Base-by-base conservation (phyloP, 2,329 filamentous ascomycete species). In the Venturia nashicola region DNA sequence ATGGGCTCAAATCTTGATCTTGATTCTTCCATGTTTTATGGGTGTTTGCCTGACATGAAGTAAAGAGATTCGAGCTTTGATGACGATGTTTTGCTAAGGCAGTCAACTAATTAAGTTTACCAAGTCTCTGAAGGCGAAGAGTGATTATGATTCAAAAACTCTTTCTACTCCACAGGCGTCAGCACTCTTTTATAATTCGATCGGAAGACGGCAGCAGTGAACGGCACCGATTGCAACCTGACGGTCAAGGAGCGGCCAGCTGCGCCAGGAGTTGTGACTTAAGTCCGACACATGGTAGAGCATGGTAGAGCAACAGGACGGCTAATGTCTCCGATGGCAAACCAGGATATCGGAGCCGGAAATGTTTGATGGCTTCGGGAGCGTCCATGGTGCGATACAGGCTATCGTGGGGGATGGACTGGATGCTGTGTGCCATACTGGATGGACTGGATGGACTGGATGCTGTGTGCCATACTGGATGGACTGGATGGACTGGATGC, bases 1-100 rank as follows among this genome's bases (percentile, higher is more conserved):
- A 63, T 63, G 23, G 61, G 61, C n/a, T 54, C 61, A 48, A 63
- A 63, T 32, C 5, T 54, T 54, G 48, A 54, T 57, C 32, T 57
- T 57, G 51, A 57, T 36, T 57, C 51, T 32, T 57, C 51, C 51
- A 57, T 57, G 51, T 36, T 36, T n/a, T 57, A n/a, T 36, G 27
- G 8, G n/a, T 5, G 5, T 34, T 36, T 34, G 51, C 8, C 27
- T 7, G 51, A 2, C 16, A 57, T 11, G 27, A 18, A 36, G 18
- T 14, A 9, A 57, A 18, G 16, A 57, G 6, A 5, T 34, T 34
- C 3, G 32, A 55, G 4, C 20, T 20, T 7, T 12, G 46, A 57
- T 36, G 32, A 34, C 2, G 27, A 8, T 34, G 16, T 36, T 5
- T 57, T 36, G 16, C 51, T 57, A 36, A 27, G 51, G 20, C 51